These are phyloP conservation scores for Rhizoclosmatium globosum DNA, from an alignment of 192 early-diverging fungal species.

Conservation along the genomic window DNA sequence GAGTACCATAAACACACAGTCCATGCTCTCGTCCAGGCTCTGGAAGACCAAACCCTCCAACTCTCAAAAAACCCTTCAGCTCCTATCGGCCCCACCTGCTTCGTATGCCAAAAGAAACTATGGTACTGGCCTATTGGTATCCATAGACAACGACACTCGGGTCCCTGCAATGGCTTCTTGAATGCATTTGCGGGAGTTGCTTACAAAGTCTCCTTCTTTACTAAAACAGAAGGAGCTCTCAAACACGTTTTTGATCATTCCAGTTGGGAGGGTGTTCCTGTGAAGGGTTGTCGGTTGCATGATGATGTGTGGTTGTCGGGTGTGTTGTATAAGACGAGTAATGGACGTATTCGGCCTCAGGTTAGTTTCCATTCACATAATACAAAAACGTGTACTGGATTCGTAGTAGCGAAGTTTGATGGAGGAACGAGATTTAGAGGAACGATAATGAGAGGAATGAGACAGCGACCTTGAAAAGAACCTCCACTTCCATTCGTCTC, in stretches of 20 bases:
- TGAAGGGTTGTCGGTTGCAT: slow-evolving; percentile 10
- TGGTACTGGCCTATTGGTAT: slow-evolving; percentile 14
- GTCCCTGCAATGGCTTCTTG: slow-evolving; percentile 30
- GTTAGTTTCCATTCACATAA: background rate
- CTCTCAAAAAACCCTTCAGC: background rate
- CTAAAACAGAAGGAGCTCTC: background rate
- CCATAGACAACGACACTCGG: background rate
- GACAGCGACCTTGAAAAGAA: too few relatives aligned
- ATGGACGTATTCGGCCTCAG: slow-evolving; percentile 23
- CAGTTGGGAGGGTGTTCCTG: background rate
- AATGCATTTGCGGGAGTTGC: slow-evolving; percentile 36
- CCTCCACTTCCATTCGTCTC: too few relatives aligned
- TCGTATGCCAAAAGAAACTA: slow-evolving; percentile 15
- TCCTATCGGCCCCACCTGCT: slow-evolving; percentile 2
- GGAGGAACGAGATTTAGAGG: too few relatives aligned
- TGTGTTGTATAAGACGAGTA: background rate
- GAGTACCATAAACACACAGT: slow-evolving; percentile 12
- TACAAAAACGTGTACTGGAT: too few relatives aligned
- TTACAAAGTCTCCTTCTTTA: slow-evolving; percentile 31
- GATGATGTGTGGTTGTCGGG: slow-evolving; percentile 41
- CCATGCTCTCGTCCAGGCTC: slow-evolving; percentile 25
- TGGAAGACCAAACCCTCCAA: background rate
- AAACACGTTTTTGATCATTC: background rate
- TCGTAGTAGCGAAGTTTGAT: too few relatives aligned
- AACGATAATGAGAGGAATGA: too few relatives aligned